phyloP scores from a whole-genome alignment of 768 basidiomycete genomes.

The Tulasnella sp. region DNA sequence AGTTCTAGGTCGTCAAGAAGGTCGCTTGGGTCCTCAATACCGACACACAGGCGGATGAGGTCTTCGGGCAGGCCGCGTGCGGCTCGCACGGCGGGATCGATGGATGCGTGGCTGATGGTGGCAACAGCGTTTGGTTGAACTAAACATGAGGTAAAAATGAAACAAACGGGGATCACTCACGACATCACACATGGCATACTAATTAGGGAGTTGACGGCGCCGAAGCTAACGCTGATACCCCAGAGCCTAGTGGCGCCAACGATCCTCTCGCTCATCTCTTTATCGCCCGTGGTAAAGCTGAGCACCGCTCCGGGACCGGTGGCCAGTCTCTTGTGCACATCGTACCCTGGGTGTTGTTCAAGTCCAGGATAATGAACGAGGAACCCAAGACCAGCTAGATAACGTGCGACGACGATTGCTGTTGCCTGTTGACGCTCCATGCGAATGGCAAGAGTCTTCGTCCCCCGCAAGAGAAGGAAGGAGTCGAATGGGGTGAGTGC shows the following conservation, averaged over 20 bases:
- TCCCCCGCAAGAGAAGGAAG: constrained; percentile 89
- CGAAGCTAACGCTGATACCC: constrained; percentile 97
- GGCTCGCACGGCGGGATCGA: constrained; percentile 90
- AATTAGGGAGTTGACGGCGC: constrained; percentile 94
- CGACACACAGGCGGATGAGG: constrained; percentile 93
- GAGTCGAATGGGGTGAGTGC: constrained; percentile 92
- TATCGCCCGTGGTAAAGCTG: constrained; percentile 89
- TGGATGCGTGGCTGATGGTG: constrained; percentile 76
- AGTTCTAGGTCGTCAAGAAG: constrained; percentile 91
- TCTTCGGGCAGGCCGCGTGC: constrained; percentile 97
- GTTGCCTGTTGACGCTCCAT: constrained; percentile 90
- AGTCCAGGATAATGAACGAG: constrained; percentile 89
- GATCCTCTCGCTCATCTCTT: constrained; percentile 79
- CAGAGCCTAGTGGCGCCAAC: constrained; percentile 88
- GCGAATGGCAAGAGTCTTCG: constrained; percentile 90
- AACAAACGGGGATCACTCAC: constrained; percentile 43
- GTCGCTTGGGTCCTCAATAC: constrained; percentile 91
- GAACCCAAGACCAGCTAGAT: constrained; percentile 79
- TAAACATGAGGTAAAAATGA: constrained; percentile 12
- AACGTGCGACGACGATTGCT: constrained; percentile 72
- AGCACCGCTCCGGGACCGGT: constrained; percentile 88
- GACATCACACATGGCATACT: constrained; percentile 99
- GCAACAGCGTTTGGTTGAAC: constrained; percentile 1
- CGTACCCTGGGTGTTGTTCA: constrained; percentile 64
- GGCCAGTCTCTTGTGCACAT: constrained; percentile 84